A percentile compares a stretch with the other conserved stretches of the same genome.
Evolutionary conservation across 257 asterid genomes (phyloP).

Genomic region (Solanum pinnatisectum): DNA sequence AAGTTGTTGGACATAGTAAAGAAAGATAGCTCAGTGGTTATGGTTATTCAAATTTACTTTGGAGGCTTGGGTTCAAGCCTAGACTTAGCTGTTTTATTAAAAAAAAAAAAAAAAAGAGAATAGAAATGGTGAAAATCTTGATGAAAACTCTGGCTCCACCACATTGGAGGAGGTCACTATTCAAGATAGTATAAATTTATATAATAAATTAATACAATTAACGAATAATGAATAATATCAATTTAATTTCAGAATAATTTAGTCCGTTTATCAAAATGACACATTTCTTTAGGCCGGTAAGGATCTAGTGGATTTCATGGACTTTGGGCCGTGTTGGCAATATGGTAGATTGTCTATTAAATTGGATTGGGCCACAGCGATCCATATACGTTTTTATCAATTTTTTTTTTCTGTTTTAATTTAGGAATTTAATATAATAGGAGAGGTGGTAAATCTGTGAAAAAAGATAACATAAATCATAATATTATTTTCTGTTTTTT

Average conservation of each 20-base stretch:
- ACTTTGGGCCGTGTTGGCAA: not conserved
- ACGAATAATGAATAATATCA: too few species aligned
- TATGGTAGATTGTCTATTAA: not conserved
- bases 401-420: not conserved
- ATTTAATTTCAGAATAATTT: too few species aligned
- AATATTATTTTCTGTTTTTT: not conserved
- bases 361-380: not conserved
- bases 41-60: not conserved
- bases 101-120: too few species aligned
- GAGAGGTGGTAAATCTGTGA: not conserved
- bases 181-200: too few species aligned
- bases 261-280: too few species aligned
- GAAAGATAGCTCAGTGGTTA: not conserved
- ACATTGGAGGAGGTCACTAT: too few species aligned
- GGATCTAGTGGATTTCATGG: not conserved
- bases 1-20: not conserved
- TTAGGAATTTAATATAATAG: not conserved
- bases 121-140: too few species aligned
- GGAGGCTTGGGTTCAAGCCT: not conserved
- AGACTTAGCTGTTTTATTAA: not conserved
- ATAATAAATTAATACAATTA: too few species aligned
- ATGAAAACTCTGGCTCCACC: too few species aligned
- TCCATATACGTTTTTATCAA: not conserved
- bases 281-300: not conserved
- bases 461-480: not conserved